These are phyloP conservation scores for Amanita pseudoporphyria DNA, from an alignment of 768 basidiomycete genomes.

Conservation along the genomic window DNA sequence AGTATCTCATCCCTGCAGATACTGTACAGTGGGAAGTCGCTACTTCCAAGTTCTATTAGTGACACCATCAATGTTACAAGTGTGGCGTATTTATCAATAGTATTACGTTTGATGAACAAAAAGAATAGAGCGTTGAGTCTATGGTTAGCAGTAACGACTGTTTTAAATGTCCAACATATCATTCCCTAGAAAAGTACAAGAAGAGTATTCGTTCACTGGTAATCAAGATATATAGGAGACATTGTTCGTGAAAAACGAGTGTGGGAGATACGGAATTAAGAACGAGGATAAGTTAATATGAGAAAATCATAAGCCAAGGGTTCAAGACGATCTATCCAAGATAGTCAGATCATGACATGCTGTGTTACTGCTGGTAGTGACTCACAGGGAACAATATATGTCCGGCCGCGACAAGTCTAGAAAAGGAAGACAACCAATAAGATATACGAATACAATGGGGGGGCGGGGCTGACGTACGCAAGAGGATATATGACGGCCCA, in stretches of 20 bases:
- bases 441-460: not conserved
- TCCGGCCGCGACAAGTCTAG: constrained; percentile 48
- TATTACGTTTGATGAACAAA: too few relatives aligned
- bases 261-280: not conserved
- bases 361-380: constrained; percentile 9
- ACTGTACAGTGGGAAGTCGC: too few relatives aligned
- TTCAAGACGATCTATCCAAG: constrained; percentile 62
- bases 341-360: constrained; percentile 5
- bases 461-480: constrained; percentile 32
- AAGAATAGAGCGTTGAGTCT: not conserved
- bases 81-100: too few relatives aligned
- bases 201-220: not conserved
- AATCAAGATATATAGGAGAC: not conserved
- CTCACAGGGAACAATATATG: constrained; percentile 72
- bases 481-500: constrained; percentile 77
- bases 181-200: not conserved
- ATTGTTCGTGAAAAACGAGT: not conserved
- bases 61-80: too few relatives aligned
- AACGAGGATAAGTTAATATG: constrained; percentile 24
- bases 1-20: too few relatives aligned
- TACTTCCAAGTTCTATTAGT: too few relatives aligned
- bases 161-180: not conserved
- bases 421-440: constrained; percentile 2
- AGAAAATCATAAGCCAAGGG: constrained; percentile 85
- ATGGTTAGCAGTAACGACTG: too few relatives aligned